Percentiles rank a stretch among this genome's conserved stretches.
phyloP scores from a whole-genome alignment of 2,329 filamentous ascomycete species.

The Alternaria conjuncta region DNA sequence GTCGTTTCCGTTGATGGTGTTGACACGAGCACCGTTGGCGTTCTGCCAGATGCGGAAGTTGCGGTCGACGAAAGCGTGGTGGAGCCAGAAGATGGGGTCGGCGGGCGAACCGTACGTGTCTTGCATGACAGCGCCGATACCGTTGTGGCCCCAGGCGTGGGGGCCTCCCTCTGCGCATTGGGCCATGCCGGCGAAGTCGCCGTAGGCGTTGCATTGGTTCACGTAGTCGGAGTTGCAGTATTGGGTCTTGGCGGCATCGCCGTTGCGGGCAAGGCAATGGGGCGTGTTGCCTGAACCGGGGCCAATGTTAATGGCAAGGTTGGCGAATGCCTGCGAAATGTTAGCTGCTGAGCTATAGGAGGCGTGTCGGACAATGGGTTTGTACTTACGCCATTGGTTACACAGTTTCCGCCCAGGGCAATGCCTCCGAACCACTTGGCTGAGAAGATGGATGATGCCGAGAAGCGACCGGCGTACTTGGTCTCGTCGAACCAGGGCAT shows the following conservation, averaged over 20 bases:
- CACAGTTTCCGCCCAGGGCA: slow-evolving; percentile 33
- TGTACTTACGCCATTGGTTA: slow-evolving; percentile 43
- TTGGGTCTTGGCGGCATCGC: slow-evolving; percentile 29
- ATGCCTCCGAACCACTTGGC: slow-evolving; percentile 35
- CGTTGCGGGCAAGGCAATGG: slow-evolving; percentile 44
- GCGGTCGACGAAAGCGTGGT: slow-evolving; percentile 59
- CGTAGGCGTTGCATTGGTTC: slow-evolving; percentile 33
- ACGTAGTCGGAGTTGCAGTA: slow-evolving; percentile 39
- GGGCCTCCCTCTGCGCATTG: slow-evolving; percentile 37
- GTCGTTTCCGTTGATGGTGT: slow-evolving; percentile 51
- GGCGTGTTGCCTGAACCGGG: slow-evolving; percentile 32
- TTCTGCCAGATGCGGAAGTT: slow-evolving; percentile 60
- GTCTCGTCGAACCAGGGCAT: slow-evolving; percentile 50
- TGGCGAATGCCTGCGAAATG: slow-evolving; percentile 37
- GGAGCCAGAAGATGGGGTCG: slow-evolving; percentile 56
- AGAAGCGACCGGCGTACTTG: slow-evolving; percentile 38
- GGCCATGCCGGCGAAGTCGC: slow-evolving; percentile 38
- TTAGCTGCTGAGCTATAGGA: slow-evolving; percentile 4
- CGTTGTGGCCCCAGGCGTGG: slow-evolving; percentile 47
- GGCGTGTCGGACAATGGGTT: neutral
- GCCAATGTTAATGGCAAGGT: slow-evolving; percentile 39
- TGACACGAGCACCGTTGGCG: slow-evolving; percentile 28
- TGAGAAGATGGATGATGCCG: slow-evolving; percentile 40
- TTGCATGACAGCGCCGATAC: slow-evolving; percentile 44
- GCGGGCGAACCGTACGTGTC: slow-evolving; percentile 42